Percentiles rank a stretch among this genome's conserved stretches.
Conservation (phyloP, 1,139 yeast genomes). For the Pichia sp. region DNA sequence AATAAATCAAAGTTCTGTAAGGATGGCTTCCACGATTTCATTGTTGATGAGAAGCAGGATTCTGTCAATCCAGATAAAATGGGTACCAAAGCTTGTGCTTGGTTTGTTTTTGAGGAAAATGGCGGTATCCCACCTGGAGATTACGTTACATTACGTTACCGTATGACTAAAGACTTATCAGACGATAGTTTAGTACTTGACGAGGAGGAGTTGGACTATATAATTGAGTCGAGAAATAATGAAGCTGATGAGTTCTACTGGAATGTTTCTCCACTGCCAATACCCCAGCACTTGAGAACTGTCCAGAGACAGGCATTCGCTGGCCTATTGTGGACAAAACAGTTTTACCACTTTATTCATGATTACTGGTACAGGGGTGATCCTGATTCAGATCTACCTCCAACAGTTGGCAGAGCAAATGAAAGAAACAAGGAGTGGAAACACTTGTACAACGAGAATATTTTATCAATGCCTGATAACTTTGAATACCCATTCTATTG, state of each 20-base stretch:
- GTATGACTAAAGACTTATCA: constrained; percentile 34
- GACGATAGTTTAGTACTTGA: constrained; percentile 49
- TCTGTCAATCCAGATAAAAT: constrained; percentile 61
- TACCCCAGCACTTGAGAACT: constrained; percentile 72
- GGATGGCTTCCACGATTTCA: constrained; percentile 86
- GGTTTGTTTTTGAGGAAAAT: constrained; percentile 69
- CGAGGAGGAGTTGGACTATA: constrained; percentile 68
- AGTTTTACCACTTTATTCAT: constrained; percentile 83
- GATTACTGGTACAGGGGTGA: constrained; percentile 89
- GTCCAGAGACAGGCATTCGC: constrained; percentile 95
- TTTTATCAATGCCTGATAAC: constrained; percentile 87
- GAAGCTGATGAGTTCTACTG: constrained; percentile 95
- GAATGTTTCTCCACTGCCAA: constrained; percentile 82
- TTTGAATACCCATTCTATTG: constrained; percentile 98
- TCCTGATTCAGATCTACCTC: constrained; percentile 63
- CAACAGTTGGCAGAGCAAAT: constrained; percentile 73
- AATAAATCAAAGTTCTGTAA: constrained; percentile 60
- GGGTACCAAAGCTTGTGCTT: constrained; percentile 79
- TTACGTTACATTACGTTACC: constrained; percentile 81
- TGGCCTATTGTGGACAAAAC: constrained; percentile 92
- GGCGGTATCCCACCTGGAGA: constrained; percentile 86
- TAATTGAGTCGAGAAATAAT: constrained; percentile 69
- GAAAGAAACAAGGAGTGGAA: constrained; percentile 88
- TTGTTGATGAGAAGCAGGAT: constrained; percentile 52
- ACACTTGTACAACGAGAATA: constrained; percentile 83